Evolutionary conservation across 1,284 basidiomycete genomes (phyloP).

Genomic region (Trametes sp.): DNA sequence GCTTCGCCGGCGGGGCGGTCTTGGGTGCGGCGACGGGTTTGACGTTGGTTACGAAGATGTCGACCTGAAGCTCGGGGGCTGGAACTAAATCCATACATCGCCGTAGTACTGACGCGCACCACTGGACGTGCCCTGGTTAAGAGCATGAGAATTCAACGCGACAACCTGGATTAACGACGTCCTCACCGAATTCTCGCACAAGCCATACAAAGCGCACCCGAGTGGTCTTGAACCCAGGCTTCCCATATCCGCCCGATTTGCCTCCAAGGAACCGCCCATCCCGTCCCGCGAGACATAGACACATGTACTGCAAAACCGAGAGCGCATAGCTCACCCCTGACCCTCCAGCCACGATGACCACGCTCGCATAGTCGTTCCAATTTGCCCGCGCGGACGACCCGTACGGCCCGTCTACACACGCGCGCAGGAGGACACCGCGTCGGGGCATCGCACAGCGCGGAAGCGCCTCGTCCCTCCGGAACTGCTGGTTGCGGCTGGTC

Average conservation of each 20-base stretch:
- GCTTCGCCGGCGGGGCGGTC: conserved; percentile 7
- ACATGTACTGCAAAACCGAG: conserved; percentile 76
- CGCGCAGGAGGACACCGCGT: conserved; percentile 66
- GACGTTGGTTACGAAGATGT: conserved; percentile 82
- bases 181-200: conserved; percentile 80
- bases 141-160: background rate
- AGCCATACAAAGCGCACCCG: conserved; percentile 88
- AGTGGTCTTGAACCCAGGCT: conserved; percentile 55
- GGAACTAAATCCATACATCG: conserved; percentile 73
- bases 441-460: conserved; percentile 45
- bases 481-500: conserved; percentile 40
- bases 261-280: conserved; percentile 56
- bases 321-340: conserved; percentile 84
- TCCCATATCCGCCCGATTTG: conserved; percentile 51
- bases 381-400: conserved; percentile 74
- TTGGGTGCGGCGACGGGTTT: conserved; percentile 33
- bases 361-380: conserved; percentile 72
- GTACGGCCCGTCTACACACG: conserved; percentile 80
- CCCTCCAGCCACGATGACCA: conserved; percentile 80
- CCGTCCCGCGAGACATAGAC: conserved; percentile 65
- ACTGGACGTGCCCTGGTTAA: conserved; percentile 77
- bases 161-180: background rate
- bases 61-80: conserved; percentile 67
- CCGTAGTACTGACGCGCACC: conserved; percentile 78
- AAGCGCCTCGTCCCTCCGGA: conserved; percentile 45